Conservation (phyloP, 1,284 basidiomycete genomes). For the Cutaneotrichosporon daszewskae region DNA sequence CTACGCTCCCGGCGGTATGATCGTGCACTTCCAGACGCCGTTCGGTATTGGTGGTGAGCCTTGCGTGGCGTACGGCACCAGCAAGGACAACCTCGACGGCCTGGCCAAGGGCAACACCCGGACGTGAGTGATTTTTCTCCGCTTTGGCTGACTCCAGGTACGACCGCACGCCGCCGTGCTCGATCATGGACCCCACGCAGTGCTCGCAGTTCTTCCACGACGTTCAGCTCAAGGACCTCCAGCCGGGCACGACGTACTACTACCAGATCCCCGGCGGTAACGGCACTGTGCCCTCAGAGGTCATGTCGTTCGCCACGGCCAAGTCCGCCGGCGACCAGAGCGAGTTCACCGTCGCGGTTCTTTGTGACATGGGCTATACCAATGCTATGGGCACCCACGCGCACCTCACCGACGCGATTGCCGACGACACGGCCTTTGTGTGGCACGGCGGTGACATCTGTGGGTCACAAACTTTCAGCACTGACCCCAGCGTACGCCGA, state of each 20-base stretch:
- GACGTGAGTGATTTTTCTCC: constrained; percentile 10
- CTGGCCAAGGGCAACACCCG: constrained; percentile 17
- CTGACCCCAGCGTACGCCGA: constrained; percentile 45
- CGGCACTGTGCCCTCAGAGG: constrained; percentile 24
- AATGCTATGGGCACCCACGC: constrained; percentile 37
- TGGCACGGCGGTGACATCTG: constrained; percentile 43
- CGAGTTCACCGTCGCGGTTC: constrained; percentile 31
- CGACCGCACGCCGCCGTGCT: constrained; percentile 31
- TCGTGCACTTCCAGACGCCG: constrained; percentile 35
- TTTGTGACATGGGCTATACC: constrained; percentile 45
- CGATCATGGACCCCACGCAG: constrained; percentile 23
- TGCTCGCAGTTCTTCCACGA: constrained; percentile 33
- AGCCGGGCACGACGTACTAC: constrained; percentile 23
- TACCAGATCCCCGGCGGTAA: constrained; percentile 35
- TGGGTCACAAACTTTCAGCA: too few species aligned
- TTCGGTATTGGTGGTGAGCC: constrained; percentile 27
- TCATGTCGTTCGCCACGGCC: constrained; percentile 26
- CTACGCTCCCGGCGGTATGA: constrained; percentile 25
- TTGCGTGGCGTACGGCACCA: constrained; percentile 18
- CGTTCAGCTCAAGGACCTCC: constrained; percentile 18
- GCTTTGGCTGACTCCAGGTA: constrained; percentile 12
- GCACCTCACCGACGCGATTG: constrained; percentile 22
- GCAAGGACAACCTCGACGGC: constrained; percentile 13
- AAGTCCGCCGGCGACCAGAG: constrained; percentile 11
- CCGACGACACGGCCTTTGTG: constrained; percentile 26